Conservation (phyloP, 495 filamentous ascomycete genomes). For the Aspergillus haitiensis region DNA sequence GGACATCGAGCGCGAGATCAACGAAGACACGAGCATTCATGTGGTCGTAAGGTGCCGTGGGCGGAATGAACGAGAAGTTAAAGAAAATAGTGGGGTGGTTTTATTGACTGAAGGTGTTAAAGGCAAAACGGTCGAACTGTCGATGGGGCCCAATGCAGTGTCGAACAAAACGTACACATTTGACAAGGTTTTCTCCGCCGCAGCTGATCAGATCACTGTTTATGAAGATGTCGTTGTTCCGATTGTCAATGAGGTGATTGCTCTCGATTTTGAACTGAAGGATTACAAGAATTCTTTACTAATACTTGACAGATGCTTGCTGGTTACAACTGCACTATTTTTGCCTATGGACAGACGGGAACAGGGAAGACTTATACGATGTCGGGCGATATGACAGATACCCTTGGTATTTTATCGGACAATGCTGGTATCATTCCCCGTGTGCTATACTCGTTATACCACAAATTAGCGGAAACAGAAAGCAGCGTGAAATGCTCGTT, state of each 20-base stretch:
- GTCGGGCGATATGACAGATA: constrained; percentile 94
- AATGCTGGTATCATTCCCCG: constrained; percentile 93
- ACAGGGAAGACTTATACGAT: constrained; percentile 99
- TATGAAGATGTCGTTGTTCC: constrained; percentile 94
- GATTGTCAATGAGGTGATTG: constrained; percentile 81
- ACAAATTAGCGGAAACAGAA: constrained; percentile 80
- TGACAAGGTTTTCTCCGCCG: constrained; percentile 94
- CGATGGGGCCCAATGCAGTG: constrained; percentile 87
- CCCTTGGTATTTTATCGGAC: constrained; percentile 79
- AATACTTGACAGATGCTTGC: constrained; percentile 69
- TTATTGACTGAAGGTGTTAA: constrained; percentile 83
- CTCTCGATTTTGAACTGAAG: neutral
- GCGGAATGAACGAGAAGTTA: constrained; percentile 85
- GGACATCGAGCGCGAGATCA: constrained; percentile 71
- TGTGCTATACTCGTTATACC: constrained; percentile 80
- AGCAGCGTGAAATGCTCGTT: constrained; percentile 96
- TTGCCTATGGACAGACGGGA: constrained; percentile 96
- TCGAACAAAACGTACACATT: constrained; percentile 97
- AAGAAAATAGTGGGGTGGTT: constrained; percentile 90
- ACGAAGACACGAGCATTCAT: constrained; percentile 92
- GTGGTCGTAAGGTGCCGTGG: constrained; percentile 94
- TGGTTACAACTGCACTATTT: constrained; percentile 98
- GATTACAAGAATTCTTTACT: neutral
- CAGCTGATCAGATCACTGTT: constrained; percentile 87
- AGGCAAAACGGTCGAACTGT: constrained; percentile 78